phyloP scores from a whole-genome alignment of 83 land plant species.

The Diphasiastrum complanatum region DNA sequence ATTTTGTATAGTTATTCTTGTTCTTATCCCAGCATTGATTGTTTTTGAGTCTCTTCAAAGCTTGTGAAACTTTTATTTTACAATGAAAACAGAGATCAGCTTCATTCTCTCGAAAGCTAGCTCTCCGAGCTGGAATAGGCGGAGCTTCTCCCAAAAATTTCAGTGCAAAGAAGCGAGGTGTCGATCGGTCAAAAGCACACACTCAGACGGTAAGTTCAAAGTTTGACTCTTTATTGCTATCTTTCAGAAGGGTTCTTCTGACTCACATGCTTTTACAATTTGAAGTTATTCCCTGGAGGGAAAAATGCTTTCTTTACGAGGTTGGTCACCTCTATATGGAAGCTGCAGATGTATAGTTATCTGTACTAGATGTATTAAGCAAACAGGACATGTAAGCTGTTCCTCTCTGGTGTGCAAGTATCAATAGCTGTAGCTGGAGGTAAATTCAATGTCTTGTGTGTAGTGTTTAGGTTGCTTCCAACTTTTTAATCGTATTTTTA shows the following conservation, averaged over 20 bases:
- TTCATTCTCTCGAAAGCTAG: conserved; percentile 33
- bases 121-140: conserved; percentile 34
- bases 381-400: too few relatives aligned
- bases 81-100: conserved; percentile 30
- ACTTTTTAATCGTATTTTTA: too few relatives aligned
- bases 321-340: too few relatives aligned
- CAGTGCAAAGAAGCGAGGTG: conserved; percentile 39
- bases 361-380: too few relatives aligned
- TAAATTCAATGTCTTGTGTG: too few relatives aligned
- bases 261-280: too few relatives aligned
- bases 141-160: conserved; percentile 25
- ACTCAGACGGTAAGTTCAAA: conserved; percentile 37
- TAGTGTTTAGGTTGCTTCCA: too few relatives aligned
- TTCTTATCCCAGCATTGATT: too few relatives aligned
- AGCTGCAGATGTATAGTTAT: too few relatives aligned
- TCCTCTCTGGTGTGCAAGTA: too few relatives aligned
- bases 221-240: background rate
- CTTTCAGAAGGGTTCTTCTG: background rate
- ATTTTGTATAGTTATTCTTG: background rate
- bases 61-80: background rate
- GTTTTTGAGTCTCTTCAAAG: conserved; percentile 6
- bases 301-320: background rate
- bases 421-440: too few relatives aligned
- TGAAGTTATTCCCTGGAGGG: too few relatives aligned
- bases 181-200: conserved; percentile 40